phyloP scores from a whole-genome alignment of 441 rosid genomes.

The Macaranga tanarius region DNA sequence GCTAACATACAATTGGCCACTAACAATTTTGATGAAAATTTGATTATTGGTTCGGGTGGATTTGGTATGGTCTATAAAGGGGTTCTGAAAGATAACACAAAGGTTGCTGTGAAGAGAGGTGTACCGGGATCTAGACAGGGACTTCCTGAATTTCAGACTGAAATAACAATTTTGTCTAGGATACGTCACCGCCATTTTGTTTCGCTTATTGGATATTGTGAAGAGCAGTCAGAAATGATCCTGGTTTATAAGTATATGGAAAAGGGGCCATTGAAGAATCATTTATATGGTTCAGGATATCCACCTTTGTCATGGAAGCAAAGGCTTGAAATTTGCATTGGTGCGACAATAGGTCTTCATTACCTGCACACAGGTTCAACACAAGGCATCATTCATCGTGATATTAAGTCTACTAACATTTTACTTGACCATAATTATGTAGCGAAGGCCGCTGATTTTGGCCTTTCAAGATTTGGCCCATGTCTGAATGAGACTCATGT shows the following conservation, averaged over 20 bases:
- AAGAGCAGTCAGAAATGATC: conserved; percentile 89
- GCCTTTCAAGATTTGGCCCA: neutral
- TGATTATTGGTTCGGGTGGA: conserved; percentile 74
- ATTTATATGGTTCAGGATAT: conserved; percentile 36
- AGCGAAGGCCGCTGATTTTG: neutral
- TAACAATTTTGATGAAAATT: conserved; percentile 58
- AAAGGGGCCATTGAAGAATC: conserved; percentile 71
- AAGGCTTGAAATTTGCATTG: conserved; percentile 6
- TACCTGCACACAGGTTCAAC: conserved; percentile 3
- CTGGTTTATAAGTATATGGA: conserved; percentile 87
- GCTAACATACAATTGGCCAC: conserved; percentile 60
- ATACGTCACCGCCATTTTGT: conserved; percentile 92
- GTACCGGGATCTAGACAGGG: conserved; percentile 83
- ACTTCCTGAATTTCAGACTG: conserved; percentile 79
- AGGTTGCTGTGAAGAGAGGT: conserved; percentile 79
- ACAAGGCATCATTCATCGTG: conserved; percentile 1
- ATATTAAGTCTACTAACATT: neutral
- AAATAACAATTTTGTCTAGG: conserved; percentile 24
- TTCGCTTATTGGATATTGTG: conserved; percentile 79
- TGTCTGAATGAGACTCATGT: conserved; percentile 2
- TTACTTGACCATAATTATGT: neutral
- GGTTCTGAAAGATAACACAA: conserved; percentile 28
- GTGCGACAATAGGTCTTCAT: neutral
- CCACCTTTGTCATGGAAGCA: conserved; percentile 1
- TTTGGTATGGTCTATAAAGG: conserved; percentile 33